Evolutionary conservation across 352 stramenopile species (phyloP).

Genomic region (Phytopythium mirpurense): DNA sequence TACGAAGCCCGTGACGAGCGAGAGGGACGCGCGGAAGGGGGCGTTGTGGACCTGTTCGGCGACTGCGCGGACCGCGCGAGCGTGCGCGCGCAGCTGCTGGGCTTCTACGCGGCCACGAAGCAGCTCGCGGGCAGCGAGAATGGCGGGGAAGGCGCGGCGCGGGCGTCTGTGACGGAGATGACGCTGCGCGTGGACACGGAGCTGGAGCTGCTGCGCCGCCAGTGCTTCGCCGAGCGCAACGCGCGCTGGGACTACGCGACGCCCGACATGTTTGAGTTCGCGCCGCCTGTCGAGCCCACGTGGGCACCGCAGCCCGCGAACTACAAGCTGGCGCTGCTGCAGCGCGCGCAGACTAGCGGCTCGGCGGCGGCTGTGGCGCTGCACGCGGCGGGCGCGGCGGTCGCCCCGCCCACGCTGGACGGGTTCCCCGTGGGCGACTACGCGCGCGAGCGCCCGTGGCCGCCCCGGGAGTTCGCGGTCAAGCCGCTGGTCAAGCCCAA

Average conservation of each 20-base stretch:
- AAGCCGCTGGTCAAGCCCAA: slow-evolving; percentile 45
- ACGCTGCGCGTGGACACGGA: slow-evolving; percentile 75
- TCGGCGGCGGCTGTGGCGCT: slow-evolving; percentile 7
- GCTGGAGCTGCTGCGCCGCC: slow-evolving; percentile 60
- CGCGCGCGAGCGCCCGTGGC: slow-evolving; percentile 66
- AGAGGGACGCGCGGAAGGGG: too few species aligned
- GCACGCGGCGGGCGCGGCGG: not conserved
- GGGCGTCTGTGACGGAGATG: slow-evolving; percentile 37
- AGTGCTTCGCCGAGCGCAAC: slow-evolving; percentile 76
- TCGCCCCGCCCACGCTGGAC: slow-evolving; percentile 13
- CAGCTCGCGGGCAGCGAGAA: slow-evolving; percentile 14
- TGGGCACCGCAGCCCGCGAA: slow-evolving; percentile 42
- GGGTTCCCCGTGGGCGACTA: slow-evolving; percentile 20
- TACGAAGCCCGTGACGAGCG: not conserved
- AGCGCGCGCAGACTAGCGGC: slow-evolving; percentile 1
- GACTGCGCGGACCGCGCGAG: slow-evolving; percentile 13
- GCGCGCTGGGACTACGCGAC: slow-evolving; percentile 48
- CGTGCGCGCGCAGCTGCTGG: slow-evolving; percentile 39
- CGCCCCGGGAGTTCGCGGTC: slow-evolving; percentile 66
- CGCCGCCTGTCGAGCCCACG: slow-evolving; percentile 10
- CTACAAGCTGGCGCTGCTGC: slow-evolving; percentile 24
- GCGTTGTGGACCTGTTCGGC: slow-evolving; percentile 23
- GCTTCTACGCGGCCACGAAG: slow-evolving; percentile 31
- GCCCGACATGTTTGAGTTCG: slow-evolving; percentile 45
- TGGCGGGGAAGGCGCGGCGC: not conserved